Conservation (phyloP, 2,329 filamentous ascomycete species). For the Trichoderma cornu-damae region DNA sequence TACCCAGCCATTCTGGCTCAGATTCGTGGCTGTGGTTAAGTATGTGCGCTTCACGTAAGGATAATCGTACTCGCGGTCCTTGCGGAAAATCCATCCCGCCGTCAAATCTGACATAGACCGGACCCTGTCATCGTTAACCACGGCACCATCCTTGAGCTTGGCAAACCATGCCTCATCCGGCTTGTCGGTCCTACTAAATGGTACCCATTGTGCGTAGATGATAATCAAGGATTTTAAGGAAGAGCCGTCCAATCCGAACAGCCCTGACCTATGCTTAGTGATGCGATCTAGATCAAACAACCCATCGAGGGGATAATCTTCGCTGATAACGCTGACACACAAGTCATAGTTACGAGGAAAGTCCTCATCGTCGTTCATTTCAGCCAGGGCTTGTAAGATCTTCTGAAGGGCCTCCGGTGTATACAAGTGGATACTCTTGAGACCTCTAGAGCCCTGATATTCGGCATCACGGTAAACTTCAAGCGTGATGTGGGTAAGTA, state of each 20-base stretch:
- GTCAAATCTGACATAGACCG: conserved; percentile 44
- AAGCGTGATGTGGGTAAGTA: conserved; percentile 51
- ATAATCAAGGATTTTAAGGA: conserved; percentile 37
- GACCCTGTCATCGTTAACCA: conserved; percentile 30
- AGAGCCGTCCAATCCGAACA: conserved; percentile 37
- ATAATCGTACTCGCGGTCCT: conserved; percentile 42
- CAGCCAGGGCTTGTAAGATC: conserved; percentile 37
- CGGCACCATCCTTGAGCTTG: conserved; percentile 29
- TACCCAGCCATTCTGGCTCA: conserved; percentile 38
- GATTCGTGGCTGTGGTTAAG: conserved; percentile 38
- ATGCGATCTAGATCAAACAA: conserved; percentile 31
- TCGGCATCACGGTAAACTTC: conserved; percentile 32
- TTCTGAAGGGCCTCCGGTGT: conserved; percentile 34
- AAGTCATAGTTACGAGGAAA: conserved; percentile 45
- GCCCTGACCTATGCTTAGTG: conserved; percentile 34
- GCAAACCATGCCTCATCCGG: conserved; percentile 39
- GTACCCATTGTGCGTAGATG: conserved; percentile 47
- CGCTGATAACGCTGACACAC: conserved; percentile 43
- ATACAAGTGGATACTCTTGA: conserved; percentile 42
- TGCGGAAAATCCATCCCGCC: conserved; percentile 42
- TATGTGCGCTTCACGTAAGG: conserved; percentile 47
- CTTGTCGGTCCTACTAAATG: conserved; percentile 33
- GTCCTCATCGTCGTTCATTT: conserved; percentile 40
- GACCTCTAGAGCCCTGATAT: conserved; percentile 35
- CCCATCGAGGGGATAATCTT: conserved; percentile 33